These are phyloP conservation scores for Chaetomiaceae sp. DNA, from an alignment of 2,329 filamentous ascomycete species.

Conservation along the genomic window DNA sequence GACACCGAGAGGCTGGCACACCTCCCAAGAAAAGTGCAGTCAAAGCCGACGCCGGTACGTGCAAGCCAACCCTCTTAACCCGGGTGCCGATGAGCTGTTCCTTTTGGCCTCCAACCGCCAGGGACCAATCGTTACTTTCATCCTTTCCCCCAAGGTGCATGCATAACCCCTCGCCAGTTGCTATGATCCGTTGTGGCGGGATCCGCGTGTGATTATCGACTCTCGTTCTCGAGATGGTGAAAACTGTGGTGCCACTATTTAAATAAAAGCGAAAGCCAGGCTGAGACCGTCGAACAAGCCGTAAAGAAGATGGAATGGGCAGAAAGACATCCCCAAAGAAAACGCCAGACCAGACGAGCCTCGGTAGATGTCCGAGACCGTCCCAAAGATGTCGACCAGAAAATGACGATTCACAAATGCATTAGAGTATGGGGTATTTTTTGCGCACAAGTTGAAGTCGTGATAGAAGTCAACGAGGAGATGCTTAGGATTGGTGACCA, in stretches of 20 bases:
- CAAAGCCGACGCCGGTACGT: constrained; percentile 17
- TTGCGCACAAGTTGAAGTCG: constrained; percentile 39
- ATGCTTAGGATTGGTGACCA: constrained; percentile 66
- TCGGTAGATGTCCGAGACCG: constrained; percentile 38
- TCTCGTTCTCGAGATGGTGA: not conserved
- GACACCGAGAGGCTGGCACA: not conserved
- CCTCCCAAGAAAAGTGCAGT: constrained; percentile 9
- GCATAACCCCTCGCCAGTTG: not conserved
- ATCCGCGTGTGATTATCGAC: not conserved
- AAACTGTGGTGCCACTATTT: constrained; percentile 6
- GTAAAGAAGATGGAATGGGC: constrained; percentile 23
- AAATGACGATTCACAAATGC: constrained; percentile 42
- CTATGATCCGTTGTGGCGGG: not conserved
- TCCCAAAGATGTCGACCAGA: constrained; percentile 32
- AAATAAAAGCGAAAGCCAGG: constrained; percentile 13
- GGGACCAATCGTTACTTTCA: not conserved
- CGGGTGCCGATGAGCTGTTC: not conserved
- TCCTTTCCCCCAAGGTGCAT: not conserved
- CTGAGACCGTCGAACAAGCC: constrained; percentile 14
- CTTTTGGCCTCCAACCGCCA: not conserved
- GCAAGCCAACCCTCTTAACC: constrained; percentile 12
- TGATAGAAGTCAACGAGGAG: constrained; percentile 27
- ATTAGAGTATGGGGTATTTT: constrained; percentile 56
- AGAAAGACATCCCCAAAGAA: constrained; percentile 24
- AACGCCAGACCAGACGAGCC: constrained; percentile 44